phyloP scores from a whole-genome alignment of 2,329 filamentous ascomycete genomes.

The Aspergillus brunneoviolaceus region DNA sequence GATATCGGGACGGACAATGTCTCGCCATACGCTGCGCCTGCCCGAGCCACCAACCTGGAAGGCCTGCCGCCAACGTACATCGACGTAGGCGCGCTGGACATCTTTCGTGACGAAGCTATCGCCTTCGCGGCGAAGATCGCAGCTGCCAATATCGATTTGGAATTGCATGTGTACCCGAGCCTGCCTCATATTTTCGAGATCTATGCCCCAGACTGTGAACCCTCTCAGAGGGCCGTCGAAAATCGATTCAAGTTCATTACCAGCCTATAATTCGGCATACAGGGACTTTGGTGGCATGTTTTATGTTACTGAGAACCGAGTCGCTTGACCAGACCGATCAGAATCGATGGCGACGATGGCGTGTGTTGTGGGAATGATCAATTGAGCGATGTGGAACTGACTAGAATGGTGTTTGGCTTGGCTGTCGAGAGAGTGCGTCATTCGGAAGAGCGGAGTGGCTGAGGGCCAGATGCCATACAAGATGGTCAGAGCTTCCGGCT shows the following conservation, averaged over 20 bases:
- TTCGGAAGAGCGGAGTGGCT: constrained; percentile 2
- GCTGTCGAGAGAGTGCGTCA: not conserved
- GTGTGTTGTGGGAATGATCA: not conserved
- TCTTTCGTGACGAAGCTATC: constrained; percentile 45
- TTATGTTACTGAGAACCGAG: not conserved
- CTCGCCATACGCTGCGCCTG: not conserved
- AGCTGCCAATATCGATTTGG: constrained; percentile 42
- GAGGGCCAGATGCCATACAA: not conserved
- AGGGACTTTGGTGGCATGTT: not conserved
- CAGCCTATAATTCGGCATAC: not conserved
- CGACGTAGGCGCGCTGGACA: constrained; percentile 33
- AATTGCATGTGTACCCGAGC: constrained; percentile 48
- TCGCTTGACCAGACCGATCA: not conserved
- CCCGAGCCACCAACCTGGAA: not conserved
- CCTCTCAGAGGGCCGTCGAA: constrained; percentile 11
- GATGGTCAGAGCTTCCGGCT: constrained; percentile 5
- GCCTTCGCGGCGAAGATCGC: constrained; percentile 43
- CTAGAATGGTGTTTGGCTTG: not conserved
- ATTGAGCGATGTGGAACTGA: not conserved
- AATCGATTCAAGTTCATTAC: not conserved
- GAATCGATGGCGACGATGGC: not conserved
- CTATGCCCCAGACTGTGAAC: constrained; percentile 17
- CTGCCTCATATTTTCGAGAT: constrained; percentile 44
- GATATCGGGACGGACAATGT: not conserved
- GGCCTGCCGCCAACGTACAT: not conserved